Evolutionary conservation across 805 yeast genomes (phyloP).

Genomic region (Candida vaughaniae): DNA sequence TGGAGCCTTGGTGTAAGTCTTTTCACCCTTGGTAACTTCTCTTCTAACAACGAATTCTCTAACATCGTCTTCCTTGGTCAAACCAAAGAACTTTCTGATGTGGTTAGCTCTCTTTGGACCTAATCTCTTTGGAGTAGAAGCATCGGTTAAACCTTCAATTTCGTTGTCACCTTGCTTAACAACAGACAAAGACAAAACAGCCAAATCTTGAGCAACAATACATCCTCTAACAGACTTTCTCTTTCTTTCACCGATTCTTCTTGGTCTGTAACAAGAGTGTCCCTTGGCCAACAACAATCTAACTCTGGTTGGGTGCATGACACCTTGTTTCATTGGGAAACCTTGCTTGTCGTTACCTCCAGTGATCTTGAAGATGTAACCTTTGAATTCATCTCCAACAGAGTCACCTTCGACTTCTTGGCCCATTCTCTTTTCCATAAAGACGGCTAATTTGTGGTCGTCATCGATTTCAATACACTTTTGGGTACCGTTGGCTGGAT

Average conservation of each 20-base stretch:
- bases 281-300: slow-evolving; percentile 91
- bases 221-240: slow-evolving; percentile 99
- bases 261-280: slow-evolving; percentile 99
- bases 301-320: slow-evolving; percentile 99
- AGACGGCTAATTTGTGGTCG: slow-evolving; percentile 97
- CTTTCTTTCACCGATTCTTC: slow-evolving; percentile 99
- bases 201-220: slow-evolving; percentile 95
- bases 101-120: slow-evolving; percentile 99
- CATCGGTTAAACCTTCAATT: slow-evolving; percentile 93
- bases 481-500: slow-evolving; percentile 99
- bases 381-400: slow-evolving; percentile 98
- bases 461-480: slow-evolving; percentile 97
- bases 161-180: slow-evolving; percentile 97
- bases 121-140: slow-evolving; percentile 95
- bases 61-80: slow-evolving; percentile 90
- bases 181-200: slow-evolving; percentile 90
- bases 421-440: slow-evolving; percentile 99
- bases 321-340: slow-evolving; percentile 99
- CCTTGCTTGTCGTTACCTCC: slow-evolving; percentile 99
- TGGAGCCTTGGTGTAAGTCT: slow-evolving; percentile 99
- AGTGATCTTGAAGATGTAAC: slow-evolving; percentile 96
- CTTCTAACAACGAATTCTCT: slow-evolving; percentile 93
- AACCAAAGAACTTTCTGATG: slow-evolving; percentile 99
- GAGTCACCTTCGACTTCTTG: slow-evolving; percentile 99
- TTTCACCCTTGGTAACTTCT: slow-evolving; percentile 96